phyloP scores from a whole-genome alignment of 2,329 filamentous ascomycete species.

The Bertia moriformis region DNA sequence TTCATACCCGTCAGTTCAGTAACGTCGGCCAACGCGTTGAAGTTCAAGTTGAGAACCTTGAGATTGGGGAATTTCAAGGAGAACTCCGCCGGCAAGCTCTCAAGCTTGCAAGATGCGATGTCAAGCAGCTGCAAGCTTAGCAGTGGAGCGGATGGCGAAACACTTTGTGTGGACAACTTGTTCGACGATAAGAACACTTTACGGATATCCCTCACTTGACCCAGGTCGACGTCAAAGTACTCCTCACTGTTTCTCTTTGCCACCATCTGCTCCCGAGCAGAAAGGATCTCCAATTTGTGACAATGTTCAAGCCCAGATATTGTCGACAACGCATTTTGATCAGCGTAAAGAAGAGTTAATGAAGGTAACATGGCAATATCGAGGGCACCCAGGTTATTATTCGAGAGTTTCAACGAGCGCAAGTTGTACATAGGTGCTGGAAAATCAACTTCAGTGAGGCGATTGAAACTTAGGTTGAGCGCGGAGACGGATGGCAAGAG shows the following conservation, averaged over 20 bases:
- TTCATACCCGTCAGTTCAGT: neutral
- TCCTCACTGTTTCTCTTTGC: neutral
- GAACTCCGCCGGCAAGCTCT: neutral
- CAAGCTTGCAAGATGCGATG: neutral
- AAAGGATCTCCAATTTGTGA: neutral
- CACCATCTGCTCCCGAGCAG: neutral
- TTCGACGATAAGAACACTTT: neutral
- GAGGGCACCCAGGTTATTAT: neutral
- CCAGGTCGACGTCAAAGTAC: neutral
- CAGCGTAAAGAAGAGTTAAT: neutral
- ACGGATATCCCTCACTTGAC: neutral
- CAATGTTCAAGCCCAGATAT: neutral
- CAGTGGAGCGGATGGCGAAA: neutral
- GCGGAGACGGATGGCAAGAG: constrained; percentile 47
- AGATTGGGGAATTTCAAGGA: neutral
- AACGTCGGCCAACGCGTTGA: neutral
- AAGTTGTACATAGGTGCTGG: neutral
- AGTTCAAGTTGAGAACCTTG: constrained; percentile 1
- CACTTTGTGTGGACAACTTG: neutral
- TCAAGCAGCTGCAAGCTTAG: neutral
- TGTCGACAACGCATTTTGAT: neutral
- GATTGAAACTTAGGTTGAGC: constrained; percentile 55
- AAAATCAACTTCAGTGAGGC: constrained; percentile 18
- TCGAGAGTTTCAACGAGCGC: neutral
- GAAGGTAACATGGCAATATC: neutral